These are phyloP conservation scores for Chaetomium sp. DNA, from an alignment of 2,329 filamentous ascomycete genomes.

Conservation along the genomic window DNA sequence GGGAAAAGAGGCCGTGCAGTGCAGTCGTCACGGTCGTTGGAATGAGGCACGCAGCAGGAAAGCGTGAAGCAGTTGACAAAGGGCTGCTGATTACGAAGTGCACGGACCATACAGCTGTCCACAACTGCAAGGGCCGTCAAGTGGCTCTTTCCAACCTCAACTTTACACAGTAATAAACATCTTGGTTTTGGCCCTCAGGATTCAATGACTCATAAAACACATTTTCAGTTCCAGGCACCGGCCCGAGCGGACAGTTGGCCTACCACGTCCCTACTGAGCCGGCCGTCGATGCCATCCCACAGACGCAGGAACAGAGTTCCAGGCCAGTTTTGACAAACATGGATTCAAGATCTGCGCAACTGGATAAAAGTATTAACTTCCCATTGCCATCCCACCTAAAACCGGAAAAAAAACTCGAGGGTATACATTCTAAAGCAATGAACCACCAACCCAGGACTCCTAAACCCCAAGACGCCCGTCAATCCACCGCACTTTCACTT, in stretches of 20 bases:
- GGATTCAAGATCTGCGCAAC: background rate
- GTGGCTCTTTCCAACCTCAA: background rate
- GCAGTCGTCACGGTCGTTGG: background rate
- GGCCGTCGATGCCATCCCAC: no score
- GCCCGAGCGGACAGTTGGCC: no score
- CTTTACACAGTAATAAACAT: background rate
- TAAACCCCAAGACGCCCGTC: conserved; percentile 8
- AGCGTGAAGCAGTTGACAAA: background rate
- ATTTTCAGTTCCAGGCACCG: no score
- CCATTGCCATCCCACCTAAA: background rate
- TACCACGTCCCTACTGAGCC: no score
- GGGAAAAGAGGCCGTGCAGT: background rate
- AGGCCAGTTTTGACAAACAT: background rate
- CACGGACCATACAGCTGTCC: background rate
- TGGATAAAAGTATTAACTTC: background rate
- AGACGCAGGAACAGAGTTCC: background rate
- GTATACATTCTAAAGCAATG: conserved; percentile 15
- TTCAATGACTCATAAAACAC: no score
- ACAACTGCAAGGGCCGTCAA: background rate
- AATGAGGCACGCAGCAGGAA: conserved; percentile 1
- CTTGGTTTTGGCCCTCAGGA: no score
- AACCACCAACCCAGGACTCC: background rate
- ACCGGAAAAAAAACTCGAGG: conserved; percentile 1
- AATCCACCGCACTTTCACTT: background rate
- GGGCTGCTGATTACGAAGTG: background rate